A percentile compares a stretch with the other conserved stretches of the same genome.
Conservation (phyloP, 2,329 filamentous ascomycete species). For the Bimuria novae-zelandiae region DNA sequence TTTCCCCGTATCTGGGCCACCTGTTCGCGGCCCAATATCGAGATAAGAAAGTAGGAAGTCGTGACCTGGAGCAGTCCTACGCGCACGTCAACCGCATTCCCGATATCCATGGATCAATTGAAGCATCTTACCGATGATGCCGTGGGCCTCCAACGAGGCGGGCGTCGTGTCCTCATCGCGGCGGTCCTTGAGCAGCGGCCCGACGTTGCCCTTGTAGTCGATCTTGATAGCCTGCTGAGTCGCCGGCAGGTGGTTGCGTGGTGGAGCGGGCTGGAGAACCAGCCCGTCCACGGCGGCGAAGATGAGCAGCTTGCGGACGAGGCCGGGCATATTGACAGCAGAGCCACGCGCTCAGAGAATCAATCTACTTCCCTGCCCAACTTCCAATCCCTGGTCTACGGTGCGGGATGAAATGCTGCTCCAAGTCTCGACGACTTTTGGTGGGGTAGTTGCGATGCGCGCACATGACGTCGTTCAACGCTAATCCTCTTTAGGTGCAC, state of each 20-base stretch:
- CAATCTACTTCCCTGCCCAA: too few species aligned
- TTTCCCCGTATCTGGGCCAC: slow-evolving; percentile 84
- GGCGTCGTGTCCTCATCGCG: slow-evolving; percentile 45
- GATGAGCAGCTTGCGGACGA: slow-evolving; percentile 80
- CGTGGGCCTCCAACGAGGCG: slow-evolving; percentile 52
- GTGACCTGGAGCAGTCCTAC: slow-evolving; percentile 83
- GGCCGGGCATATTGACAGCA: slow-evolving; percentile 73
- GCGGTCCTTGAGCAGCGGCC: slow-evolving; percentile 50
- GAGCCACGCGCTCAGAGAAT: too few species aligned
- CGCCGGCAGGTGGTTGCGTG: slow-evolving; percentile 59
- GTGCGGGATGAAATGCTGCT: too few species aligned
- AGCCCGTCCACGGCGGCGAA: slow-evolving; percentile 83
- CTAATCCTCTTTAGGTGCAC: too few species aligned
- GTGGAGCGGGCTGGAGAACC: slow-evolving; percentile 72
- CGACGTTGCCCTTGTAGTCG: slow-evolving; percentile 67
- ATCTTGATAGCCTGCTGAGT: slow-evolving; percentile 65
- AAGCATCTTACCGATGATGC: slow-evolving; percentile 59
- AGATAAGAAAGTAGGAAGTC: slow-evolving; percentile 79
- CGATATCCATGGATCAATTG: background rate
- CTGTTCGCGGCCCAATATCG: slow-evolving; percentile 83
- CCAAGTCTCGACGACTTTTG: too few species aligned
- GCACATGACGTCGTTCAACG: too few species aligned
- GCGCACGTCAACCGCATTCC: slow-evolving; percentile 5
- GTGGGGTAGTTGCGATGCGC: too few species aligned
- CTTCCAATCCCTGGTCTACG: too few species aligned